Evolutionary conservation across 768 basidiomycete genomes (phyloP).

Genomic region (Gymnopilus dilepis): DNA sequence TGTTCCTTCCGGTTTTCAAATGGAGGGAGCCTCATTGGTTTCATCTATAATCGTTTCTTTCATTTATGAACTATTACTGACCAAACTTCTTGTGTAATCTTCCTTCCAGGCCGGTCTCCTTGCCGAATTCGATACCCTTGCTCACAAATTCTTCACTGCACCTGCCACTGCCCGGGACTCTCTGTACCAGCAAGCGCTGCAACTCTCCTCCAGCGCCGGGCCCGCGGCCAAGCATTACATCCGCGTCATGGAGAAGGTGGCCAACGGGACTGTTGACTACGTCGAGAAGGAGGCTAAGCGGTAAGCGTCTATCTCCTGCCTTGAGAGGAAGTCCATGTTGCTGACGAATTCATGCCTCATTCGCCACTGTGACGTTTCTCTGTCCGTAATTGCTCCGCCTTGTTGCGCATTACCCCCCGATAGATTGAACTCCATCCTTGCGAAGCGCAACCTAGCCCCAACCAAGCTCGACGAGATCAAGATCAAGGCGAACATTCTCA

Average conservation of each 20-base stretch:
- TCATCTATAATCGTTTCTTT: slow-evolving; percentile 8
- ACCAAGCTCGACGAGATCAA: slow-evolving; percentile 93
- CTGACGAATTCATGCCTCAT: not conserved
- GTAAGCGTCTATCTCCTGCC: slow-evolving; percentile 42
- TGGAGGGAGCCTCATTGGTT: not conserved
- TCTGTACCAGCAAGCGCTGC: slow-evolving; percentile 70
- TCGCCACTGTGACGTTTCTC: not conserved
- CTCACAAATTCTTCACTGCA: slow-evolving; percentile 74
- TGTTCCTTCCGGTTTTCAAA: slow-evolving; percentile 14
- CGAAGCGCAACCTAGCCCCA: slow-evolving; percentile 76
- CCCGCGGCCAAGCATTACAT: slow-evolving; percentile 77
- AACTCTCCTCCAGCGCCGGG: slow-evolving; percentile 55
- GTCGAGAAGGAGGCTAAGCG: slow-evolving; percentile 85
- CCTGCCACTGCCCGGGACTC: slow-evolving; percentile 57
- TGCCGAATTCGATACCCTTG: slow-evolving; percentile 76
- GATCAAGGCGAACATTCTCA: slow-evolving; percentile 87
- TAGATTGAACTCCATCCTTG: slow-evolving; percentile 78
- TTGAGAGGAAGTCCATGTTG: not conserved
- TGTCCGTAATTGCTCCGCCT: slow-evolving; percentile 8
- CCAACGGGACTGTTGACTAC: slow-evolving; percentile 73
- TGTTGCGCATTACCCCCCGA: slow-evolving; percentile 1
- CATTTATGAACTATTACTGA: not conserved
- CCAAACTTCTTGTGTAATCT: not conserved
- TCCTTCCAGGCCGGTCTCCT: slow-evolving; percentile 77
- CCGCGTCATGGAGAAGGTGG: slow-evolving; percentile 88